These are phyloP conservation scores for Fraxinus velutina DNA, from an alignment of 305 asterid genomes.

Conservation along the genomic window DNA sequence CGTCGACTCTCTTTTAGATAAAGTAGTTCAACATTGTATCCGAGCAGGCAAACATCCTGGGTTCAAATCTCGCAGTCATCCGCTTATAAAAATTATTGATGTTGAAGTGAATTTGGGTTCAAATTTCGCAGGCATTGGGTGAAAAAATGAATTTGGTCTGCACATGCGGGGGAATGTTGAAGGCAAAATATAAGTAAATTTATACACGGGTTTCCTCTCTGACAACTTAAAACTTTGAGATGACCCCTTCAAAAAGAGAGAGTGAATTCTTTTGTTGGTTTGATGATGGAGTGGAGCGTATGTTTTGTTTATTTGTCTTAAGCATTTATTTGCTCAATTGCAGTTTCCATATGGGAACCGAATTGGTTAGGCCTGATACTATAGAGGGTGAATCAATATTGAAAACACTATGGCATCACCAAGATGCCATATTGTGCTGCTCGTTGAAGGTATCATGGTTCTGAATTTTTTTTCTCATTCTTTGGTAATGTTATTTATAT, in stretches of 20 bases:
- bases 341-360: conserved; percentile 74
- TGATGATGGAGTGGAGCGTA: background rate
- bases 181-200: background rate
- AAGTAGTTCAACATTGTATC: background rate
- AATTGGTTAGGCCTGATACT: conserved; percentile 51
- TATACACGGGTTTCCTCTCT: background rate
- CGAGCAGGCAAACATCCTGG: background rate
- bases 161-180: background rate
- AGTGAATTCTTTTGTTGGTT: background rate
- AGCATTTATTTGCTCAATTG: conserved; percentile 17
- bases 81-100: background rate
- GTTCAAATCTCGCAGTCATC: background rate
- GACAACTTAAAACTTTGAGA: background rate
- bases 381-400: conserved; percentile 52
- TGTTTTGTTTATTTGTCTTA: background rate
- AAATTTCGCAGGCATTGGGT: background rate
- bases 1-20: background rate
- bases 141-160: background rate
- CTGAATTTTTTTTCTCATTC: background rate
- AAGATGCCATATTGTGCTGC: conserved; percentile 85
- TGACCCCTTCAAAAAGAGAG: background rate
- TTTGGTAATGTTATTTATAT: background rate
- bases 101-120: background rate
- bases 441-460: conserved; percentile 59
- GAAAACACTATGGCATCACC: conserved; percentile 85